phyloP scores from a whole-genome alignment of 768 basidiomycete genomes.

The Rhodotorula taiwanensis region DNA sequence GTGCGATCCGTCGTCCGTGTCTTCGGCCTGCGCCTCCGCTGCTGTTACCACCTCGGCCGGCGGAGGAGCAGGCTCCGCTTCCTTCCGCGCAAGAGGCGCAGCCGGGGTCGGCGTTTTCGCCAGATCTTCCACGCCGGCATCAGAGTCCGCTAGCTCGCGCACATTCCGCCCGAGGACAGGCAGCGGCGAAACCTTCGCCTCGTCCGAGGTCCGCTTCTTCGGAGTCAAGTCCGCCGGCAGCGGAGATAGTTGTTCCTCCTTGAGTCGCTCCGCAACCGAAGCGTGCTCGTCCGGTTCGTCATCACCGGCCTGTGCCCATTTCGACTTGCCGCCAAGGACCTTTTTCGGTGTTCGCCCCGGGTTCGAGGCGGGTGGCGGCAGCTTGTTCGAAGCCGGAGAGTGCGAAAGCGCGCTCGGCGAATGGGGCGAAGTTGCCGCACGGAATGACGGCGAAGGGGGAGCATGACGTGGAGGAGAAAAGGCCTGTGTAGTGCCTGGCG shows the following conservation, averaged over 20 bases:
- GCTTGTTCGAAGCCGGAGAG: too few relatives aligned
- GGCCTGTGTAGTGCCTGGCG: neutral
- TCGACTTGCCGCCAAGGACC: slow-evolving; percentile 2
- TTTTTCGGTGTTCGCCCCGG: slow-evolving; percentile 4
- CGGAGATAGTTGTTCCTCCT: too few relatives aligned
- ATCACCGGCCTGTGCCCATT: slow-evolving; percentile 13
- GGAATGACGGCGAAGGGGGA: neutral
- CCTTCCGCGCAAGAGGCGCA: neutral
- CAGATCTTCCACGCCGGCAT: neutral
- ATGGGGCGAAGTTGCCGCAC: neutral
- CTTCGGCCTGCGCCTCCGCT: too few relatives aligned
- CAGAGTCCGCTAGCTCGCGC: neutral
- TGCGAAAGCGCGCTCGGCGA: too few relatives aligned
- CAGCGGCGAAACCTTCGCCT: too few relatives aligned
- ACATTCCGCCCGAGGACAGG: too few relatives aligned
- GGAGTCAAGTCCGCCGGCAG: too few relatives aligned
- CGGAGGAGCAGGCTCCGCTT: too few relatives aligned
- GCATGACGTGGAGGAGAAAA: neutral
- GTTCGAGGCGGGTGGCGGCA: too few relatives aligned
- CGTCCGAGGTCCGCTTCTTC: too few relatives aligned
- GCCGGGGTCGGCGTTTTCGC: neutral
- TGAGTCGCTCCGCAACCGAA: neutral
- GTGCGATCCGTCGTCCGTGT: too few relatives aligned
- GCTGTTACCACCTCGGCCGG: too few relatives aligned
- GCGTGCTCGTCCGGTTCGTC: slow-evolving; percentile 5